These are phyloP conservation scores for Claviceps monticola DNA, from an alignment of 2,329 filamentous ascomycete species.

Conservation along the genomic window DNA sequence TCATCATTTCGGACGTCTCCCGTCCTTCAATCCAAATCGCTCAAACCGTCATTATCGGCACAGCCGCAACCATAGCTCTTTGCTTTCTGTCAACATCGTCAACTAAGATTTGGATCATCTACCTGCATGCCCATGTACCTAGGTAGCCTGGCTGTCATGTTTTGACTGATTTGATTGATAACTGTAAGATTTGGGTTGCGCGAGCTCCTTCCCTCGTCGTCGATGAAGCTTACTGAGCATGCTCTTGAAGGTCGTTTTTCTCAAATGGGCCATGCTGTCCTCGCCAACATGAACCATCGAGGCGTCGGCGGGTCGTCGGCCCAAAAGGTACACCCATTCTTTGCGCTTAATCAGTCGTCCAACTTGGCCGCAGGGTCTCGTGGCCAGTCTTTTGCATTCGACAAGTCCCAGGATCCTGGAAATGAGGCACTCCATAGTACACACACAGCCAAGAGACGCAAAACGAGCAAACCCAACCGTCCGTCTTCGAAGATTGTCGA, in stretches of 20 bases:
- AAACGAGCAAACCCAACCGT: slow-evolving; percentile 4
- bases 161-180: background rate
- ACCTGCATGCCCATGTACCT: background rate
- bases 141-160: background rate
- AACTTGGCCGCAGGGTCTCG: slow-evolving; percentile 2
- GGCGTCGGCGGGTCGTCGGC: slow-evolving; percentile 19
- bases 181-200: background rate
- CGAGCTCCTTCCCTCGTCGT: background rate
- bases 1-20: background rate
- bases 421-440: background rate
- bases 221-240: background rate
- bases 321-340: slow-evolving; percentile 44
- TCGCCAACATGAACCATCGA: slow-evolving; percentile 31
- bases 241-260: background rate
- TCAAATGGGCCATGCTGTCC: slow-evolving; percentile 28
- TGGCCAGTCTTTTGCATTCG: background rate
- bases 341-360: slow-evolving; percentile 19
- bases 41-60: background rate
- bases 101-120: no score
- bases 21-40: background rate
- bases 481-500: slow-evolving; percentile 5
- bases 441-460: slow-evolving; percentile 1
- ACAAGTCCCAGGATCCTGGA: background rate
- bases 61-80: background rate
- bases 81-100: background rate